Evolutionary conservation across 805 yeast genomes (phyloP), one percentile per base, ranked within the genome.

Genomic region (Cyberlindnera mississippiensis): DNA sequence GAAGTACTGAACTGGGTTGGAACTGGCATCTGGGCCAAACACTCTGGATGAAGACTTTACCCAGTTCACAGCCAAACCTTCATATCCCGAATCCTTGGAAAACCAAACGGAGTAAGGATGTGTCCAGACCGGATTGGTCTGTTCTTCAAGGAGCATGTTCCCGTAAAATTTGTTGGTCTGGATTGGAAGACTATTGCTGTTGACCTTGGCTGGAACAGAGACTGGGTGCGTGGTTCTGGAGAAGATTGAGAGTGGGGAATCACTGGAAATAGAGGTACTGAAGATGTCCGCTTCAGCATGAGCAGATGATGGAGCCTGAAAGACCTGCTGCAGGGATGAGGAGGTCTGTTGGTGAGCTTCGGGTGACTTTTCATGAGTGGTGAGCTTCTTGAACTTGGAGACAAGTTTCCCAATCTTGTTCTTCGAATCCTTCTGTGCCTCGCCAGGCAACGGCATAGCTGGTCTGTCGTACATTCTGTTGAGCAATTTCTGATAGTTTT

Each of bases 141-240:
- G 91, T 41, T 72, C 71, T 1, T 73, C 88, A 28, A 86, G 69
- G 10, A 85, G 61, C 60, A 86, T 62, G 61, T 86, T 86, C 28
- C 84, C 82, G 59, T 80, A 86, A 55, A 85, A 86, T 56, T 85
- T 85, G 60, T 86, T 86, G 7, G 95, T 85, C 46, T 81, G 81
- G 22, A 82, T 69, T 2, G 88, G 82, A 9, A 46, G 46, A 30
- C 46, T 36, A 28, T 46, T 48, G 28, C 55, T 56, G 16, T 48
- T 31, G 22, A 55, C 46, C 33, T 50, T 56, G 7, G 49, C 16
- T 10, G 70, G 71, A 15, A 51, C 35, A 11, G 51, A 24, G 16
- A 60, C 52, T 20, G 51, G 55, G 37, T 64, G 71, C 2, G 40
- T 34, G 17, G 51, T 48, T 45, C 46, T 40, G 53, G 59, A 15